Evolutionary conservation across 1,284 basidiomycete genomes (phyloP), one percentile per base, ranked within the genome.

Genomic region (Ganoderma boninense): DNA sequence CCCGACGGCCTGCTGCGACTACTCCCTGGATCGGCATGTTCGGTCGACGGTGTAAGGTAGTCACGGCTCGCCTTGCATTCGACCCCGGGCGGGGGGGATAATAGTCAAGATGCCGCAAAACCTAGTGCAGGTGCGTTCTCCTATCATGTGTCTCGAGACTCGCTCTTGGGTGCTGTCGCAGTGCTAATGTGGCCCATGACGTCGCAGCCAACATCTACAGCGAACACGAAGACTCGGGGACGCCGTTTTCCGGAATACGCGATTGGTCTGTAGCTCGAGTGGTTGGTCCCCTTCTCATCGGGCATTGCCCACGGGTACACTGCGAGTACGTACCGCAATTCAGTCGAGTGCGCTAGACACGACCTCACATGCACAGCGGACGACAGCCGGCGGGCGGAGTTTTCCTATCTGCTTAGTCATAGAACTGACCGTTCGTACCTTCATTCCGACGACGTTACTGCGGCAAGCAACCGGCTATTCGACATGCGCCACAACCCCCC

Each of bases 361-460:
- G 29, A 57, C 18, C 49, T 54, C 29, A 57, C 54, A 57, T 57
- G 54, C 23, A 1, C 54, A 35, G 6, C 54, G 54, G 54, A 57
- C 7, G 54, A 57, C 18, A 35, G 14, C 8, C 54, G 16, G 32
- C 54, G 32, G 16, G 32, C 54, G 32, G 29, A 18, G 26, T 18
- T 57, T 57, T 35, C 32, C 54, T 13, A 14, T 35, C 54, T 35
- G 54, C 54, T 57, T 57, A 57, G 54, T 57, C 54, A 57, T 35
- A 14, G 38, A 1, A 40, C 38, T 40, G 49, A 54, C 23, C 49
- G 23, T 54, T 10, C 23, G 23, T 54, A 11, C 26, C 49, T 54
- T 54, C 4, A 26, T 54, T 54, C 26, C 23, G 49, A 54, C 49
- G n/a, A 26, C 23, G 49, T 13, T 32, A 32, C 4, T 13, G 13